Evolutionary conservation across 768 basidiomycete genomes (phyloP), one percentile per base, ranked within the genome.

Genomic region (Podaxis sp.): DNA sequence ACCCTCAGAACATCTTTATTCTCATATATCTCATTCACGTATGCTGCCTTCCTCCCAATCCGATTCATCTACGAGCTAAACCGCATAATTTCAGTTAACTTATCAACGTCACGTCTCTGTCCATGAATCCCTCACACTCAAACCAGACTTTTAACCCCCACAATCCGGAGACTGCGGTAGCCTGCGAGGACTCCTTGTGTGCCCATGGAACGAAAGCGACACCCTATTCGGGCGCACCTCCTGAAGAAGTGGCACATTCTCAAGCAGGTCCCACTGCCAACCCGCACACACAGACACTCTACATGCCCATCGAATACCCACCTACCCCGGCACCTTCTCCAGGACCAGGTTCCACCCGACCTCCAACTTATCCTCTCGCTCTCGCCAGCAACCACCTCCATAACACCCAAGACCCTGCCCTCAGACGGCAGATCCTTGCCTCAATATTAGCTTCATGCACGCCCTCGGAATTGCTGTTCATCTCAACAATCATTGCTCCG

Each of bases 251-350:
- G 16, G 23, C 35, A 16, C 57, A 59, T 36, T 23, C 48, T 2
- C 48, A 40, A 38, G 7, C 57, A 10, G 38, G 27, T 32, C 57
- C 25, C 5, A 10, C 50, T 13, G 32, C 28, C 28, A 38, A 40
- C 25, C 38, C 23, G 28, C 55, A 47, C 25, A 21, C 52, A 16
- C 59, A 44, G 42, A 70, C 70, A 0, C 59, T 84, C 5, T 83
- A 79, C 68, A 78, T 85, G 69, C 83, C 85, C 44, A 75, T 83
- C 27, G 72, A 76, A 28, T 82, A 83, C 1, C 85, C 84, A 0
- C 85, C 85, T 3, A 87, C 85, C 0, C 85, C 85, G 13, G 85
- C 83, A 23, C 84, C 85, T 1, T 86, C 85, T 3, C 85, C 85
- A 25, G 75, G 79, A 13, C 77, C 77, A 14, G 21, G 28, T 7